Evolutionary conservation across 768 basidiomycete species (phyloP).

Genomic region (Hirschioporus abietinus): DNA sequence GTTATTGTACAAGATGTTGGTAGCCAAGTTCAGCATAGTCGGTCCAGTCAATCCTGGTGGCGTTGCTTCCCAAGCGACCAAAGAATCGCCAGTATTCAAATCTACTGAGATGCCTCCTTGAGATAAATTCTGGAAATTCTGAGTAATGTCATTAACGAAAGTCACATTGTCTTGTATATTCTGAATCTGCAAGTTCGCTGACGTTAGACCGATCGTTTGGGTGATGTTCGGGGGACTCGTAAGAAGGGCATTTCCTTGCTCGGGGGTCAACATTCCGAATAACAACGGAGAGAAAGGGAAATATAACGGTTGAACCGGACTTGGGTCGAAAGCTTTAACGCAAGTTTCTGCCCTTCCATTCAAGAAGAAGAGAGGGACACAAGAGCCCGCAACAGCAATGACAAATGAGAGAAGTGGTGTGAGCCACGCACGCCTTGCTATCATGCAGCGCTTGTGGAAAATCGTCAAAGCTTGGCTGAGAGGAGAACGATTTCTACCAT

Average conservation of each 20-base stretch:
- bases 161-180: constrained; percentile 52
- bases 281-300: constrained; percentile 44
- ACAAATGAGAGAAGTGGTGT: constrained; percentile 49
- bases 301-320: constrained; percentile 43
- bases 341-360: constrained; percentile 47
- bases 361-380: constrained; percentile 65
- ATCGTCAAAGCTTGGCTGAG: constrained; percentile 66
- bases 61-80: constrained; percentile 70
- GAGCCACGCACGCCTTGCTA: constrained; percentile 65
- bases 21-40: constrained; percentile 60
- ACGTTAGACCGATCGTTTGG: constrained; percentile 38
- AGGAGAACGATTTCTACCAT: constrained; percentile 50
- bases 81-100: constrained; percentile 36
- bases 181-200: constrained; percentile 28
- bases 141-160: constrained; percentile 48
- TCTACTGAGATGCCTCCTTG: constrained; percentile 69
- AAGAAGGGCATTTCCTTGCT: constrained; percentile 32
- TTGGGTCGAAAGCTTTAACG: constrained; percentile 29
- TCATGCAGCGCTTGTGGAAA: constrained; percentile 62
- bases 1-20: constrained; percentile 60
- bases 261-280: constrained; percentile 23
- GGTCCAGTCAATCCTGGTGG: constrained; percentile 55
- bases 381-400: constrained; percentile 56
- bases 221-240: constrained; percentile 52
- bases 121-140: constrained; percentile 49